Conservation (phyloP, 306 rosid species). For the Cucumis melo region DNA sequence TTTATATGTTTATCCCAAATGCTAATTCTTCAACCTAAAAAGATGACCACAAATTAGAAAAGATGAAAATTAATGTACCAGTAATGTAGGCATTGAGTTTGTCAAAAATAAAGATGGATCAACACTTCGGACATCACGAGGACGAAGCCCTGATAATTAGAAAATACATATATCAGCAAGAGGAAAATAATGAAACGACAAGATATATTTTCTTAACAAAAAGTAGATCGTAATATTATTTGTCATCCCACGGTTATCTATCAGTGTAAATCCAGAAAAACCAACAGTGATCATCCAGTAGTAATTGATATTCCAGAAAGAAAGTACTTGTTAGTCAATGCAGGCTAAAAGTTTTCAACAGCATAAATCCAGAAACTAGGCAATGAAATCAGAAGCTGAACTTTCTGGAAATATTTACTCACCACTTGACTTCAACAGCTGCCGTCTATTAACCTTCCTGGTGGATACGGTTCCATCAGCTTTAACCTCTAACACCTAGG, state of each 20-base stretch:
- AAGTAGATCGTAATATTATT: background rate
- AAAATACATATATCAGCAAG: background rate
- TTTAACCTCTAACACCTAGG: conserved; percentile 81
- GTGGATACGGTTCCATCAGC: conserved; percentile 51
- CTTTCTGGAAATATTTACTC: conserved; percentile 10
- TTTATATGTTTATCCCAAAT: background rate
- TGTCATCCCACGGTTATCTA: background rate
- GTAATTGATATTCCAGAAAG: background rate
- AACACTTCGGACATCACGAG: conserved; percentile 91
- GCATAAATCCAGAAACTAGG: background rate
- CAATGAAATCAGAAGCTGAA: conserved; percentile 6
- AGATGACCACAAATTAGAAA: background rate
- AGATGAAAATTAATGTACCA: conserved; percentile 36
- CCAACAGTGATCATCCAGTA: background rate
- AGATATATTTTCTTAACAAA: background rate
- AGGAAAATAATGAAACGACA: background rate
- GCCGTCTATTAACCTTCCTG: conserved; percentile 84
- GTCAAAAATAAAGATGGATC: conserved; percentile 94
- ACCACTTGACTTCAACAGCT: conserved; percentile 85
- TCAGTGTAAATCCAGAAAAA: background rate
- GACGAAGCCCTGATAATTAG: conserved; percentile 72
- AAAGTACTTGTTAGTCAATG: background rate
- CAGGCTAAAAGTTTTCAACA: background rate
- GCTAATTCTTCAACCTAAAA: background rate
- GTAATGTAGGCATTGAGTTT: conserved; percentile 77